phyloP scores from a whole-genome alignment of 1,284 basidiomycete genomes.

The Afroboletus lepidellus region DNA sequence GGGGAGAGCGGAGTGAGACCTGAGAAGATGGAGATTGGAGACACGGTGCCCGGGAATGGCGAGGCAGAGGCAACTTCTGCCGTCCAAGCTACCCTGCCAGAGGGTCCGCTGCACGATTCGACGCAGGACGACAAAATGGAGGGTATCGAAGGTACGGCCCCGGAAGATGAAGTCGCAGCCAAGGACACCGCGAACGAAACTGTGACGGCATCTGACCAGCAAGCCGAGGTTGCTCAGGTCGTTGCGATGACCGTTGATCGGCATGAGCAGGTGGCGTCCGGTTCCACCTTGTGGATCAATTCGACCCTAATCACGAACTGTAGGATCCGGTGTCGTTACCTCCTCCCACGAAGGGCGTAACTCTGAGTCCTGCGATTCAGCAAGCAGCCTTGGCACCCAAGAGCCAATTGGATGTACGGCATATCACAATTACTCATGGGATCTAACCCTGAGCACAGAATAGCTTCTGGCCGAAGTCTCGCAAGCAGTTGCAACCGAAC shows the following conservation, averaged over 20 bases:
- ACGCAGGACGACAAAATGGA: constrained; percentile 20
- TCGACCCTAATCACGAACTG: constrained; percentile 1
- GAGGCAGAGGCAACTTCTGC: neutral
- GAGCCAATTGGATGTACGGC: constrained; percentile 30
- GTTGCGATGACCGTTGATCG: constrained; percentile 18
- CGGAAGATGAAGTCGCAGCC: neutral
- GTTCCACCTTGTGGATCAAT: neutral
- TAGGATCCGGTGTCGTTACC: constrained; percentile 9
- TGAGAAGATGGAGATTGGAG: constrained; percentile 6
- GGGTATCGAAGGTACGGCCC: constrained; percentile 14
- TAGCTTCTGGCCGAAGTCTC: constrained; percentile 33
- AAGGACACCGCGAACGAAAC: neutral
- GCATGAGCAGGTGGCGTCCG: constrained; percentile 21
- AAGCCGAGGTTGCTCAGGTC: constrained; percentile 3
- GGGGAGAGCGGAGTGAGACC: constrained; percentile 37
- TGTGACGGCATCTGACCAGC: constrained; percentile 1
- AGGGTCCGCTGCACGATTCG: neutral
- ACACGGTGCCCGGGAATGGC: neutral
- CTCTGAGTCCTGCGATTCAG: constrained; percentile 14
- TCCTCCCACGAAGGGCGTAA: constrained; percentile 6
- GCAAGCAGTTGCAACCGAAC: constrained; percentile 33
- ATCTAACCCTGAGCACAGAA: constrained; percentile 20
- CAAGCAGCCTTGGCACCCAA: constrained; percentile 16
- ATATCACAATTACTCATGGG: constrained; percentile 9
- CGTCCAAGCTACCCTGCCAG: neutral